phyloP scores from a whole-genome alignment of 768 basidiomycete genomes.

The Tylopilus subfusipes region DNA sequence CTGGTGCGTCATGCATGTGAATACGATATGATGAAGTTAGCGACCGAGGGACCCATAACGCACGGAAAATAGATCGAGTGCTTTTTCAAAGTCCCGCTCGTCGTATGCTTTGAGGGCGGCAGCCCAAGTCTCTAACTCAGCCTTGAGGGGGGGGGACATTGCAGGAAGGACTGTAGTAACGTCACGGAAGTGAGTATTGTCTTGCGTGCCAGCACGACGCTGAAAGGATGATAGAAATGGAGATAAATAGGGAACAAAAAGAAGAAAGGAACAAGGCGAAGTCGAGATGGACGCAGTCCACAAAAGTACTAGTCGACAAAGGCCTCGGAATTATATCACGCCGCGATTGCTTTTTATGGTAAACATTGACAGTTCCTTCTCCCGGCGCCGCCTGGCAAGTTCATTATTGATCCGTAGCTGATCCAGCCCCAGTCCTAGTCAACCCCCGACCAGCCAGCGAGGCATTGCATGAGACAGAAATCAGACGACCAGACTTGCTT shows the following conservation, averaged over 20 bases:
- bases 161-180: conserved; percentile 4
- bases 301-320: neutral
- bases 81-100: conserved; percentile 70
- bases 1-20: conserved; percentile 32
- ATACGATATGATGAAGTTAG: neutral
- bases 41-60: conserved; percentile 22
- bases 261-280: neutral
- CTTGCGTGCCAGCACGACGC: conserved; percentile 28
- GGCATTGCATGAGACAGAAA: too few species aligned
- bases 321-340: neutral
- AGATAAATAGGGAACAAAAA: conserved; percentile 1
- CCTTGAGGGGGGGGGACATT: conserved; percentile 52
- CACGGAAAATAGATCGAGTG: conserved; percentile 74
- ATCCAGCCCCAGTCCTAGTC: neutral
- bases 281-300: conserved; percentile 23
- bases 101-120: conserved; percentile 89
- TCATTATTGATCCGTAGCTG: neutral
- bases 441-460: neutral
- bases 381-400: neutral
- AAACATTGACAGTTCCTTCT: neutral
- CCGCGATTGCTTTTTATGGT: neutral
- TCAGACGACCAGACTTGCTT: neutral
- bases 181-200: neutral
- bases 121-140: conserved; percentile 82
- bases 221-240: neutral